A percentile compares a stretch with the other conserved stretches of the same genome.
These are phyloP conservation scores for Trichoderma breve DNA, from an alignment of 2,329 filamentous ascomycete species.

Conservation along the genomic window DNA sequence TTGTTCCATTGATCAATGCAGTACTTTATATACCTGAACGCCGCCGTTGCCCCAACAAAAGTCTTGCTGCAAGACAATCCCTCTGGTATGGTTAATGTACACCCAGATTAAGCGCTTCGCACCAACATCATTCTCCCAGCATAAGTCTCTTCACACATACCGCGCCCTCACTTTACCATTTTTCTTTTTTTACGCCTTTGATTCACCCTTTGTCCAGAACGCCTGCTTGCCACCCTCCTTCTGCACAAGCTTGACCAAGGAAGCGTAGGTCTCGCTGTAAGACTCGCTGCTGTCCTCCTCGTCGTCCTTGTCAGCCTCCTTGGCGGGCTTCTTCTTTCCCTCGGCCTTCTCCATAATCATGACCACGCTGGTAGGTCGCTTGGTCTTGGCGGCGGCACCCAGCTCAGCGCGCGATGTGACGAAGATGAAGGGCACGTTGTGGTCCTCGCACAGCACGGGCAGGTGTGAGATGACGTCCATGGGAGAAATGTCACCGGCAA, in stretches of 20 bases:
- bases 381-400: constrained; percentile 88
- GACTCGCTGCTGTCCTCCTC: constrained; percentile 55
- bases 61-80: constrained; percentile 29
- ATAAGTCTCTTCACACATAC: neutral
- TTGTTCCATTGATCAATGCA: constrained; percentile 29
- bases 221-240: constrained; percentile 62
- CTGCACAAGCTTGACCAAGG: constrained; percentile 63
- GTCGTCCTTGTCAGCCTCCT: constrained; percentile 45
- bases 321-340: constrained; percentile 44
- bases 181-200: constrained; percentile 26
- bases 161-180: neutral
- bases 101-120: constrained; percentile 32
- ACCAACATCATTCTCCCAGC: constrained; percentile 6
- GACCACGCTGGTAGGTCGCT: constrained; percentile 93
- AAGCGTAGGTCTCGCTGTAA: constrained; percentile 62
- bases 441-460: constrained; percentile 95
- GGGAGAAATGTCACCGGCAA: constrained; percentile 95
- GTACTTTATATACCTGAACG: constrained; percentile 35
- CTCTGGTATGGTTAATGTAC: constrained; percentile 36
- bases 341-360: constrained; percentile 69
- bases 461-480: constrained; percentile 99
- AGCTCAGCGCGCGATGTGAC: constrained; percentile 90
- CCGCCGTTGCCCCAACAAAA: constrained; percentile 36
- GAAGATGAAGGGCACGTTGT: constrained; percentile 95
- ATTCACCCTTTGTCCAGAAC: constrained; percentile 46